These are phyloP conservation scores for Fusarium cicatricum DNA, from an alignment of 2,329 filamentous ascomycete genomes.

Conservation along the genomic window DNA sequence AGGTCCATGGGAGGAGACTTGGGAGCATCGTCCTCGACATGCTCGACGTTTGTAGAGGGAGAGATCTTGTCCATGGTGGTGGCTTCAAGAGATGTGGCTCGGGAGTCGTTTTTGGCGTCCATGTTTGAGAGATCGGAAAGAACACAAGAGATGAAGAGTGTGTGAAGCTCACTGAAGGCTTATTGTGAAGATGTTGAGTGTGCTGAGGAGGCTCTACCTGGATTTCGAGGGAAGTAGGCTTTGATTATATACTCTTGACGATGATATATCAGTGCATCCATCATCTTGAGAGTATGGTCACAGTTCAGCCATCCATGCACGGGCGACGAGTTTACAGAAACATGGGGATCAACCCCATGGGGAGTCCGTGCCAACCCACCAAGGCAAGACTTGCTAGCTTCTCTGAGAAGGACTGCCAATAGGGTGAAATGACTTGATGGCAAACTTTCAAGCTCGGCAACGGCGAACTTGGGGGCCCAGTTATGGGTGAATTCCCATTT, in stretches of 20 bases:
- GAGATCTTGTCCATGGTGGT: neutral
- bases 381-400: too few species aligned
- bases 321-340: neutral
- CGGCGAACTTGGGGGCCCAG: too few species aligned
- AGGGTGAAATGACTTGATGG: too few species aligned
- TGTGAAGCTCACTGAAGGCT: neutral
- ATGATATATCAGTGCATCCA: neutral
- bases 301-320: neutral
- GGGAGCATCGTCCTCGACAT: neutral
- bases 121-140: neutral
- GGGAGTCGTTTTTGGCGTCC: neutral
- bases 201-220: neutral
- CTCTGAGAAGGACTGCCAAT: too few species aligned
- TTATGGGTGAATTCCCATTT: too few species aligned
- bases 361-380: neutral
- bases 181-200: neutral
- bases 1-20: slow-evolving; percentile 15
- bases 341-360: neutral
- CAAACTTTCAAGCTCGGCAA: too few species aligned
- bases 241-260: neutral
- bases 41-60: neutral
- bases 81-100: neutral
- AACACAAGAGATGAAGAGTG: neutral
- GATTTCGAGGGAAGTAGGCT: neutral
- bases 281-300: neutral